phyloP scores from a whole-genome alignment of 768 basidiomycete species.

The Suillus clintonianus region DNA sequence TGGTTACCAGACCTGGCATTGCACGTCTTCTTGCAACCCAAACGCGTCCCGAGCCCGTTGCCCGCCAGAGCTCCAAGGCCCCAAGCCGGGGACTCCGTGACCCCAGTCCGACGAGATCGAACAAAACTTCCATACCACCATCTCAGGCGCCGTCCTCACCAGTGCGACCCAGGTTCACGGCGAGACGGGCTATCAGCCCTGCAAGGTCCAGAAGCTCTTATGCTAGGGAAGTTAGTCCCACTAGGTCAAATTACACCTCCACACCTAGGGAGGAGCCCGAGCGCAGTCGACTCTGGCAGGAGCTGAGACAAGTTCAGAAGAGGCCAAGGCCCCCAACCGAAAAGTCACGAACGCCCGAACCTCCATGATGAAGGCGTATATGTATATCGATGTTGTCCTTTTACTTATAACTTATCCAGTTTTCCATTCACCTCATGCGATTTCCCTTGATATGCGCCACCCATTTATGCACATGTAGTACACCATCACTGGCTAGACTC shows the following conservation, averaged over 20 bases:
- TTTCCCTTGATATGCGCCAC: constrained; percentile 5
- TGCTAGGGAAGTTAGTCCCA: constrained; percentile 28
- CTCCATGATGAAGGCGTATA: constrained; percentile 23
- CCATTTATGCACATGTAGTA: constrained; percentile 6
- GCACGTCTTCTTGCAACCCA: constrained; percentile 41
- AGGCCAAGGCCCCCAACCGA: constrained; percentile 49
- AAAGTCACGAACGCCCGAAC: constrained; percentile 40
- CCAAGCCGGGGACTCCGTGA: constrained; percentile 27
- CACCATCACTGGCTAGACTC: neutral
- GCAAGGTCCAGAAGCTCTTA: constrained; percentile 33
- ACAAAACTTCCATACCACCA: constrained; percentile 18
- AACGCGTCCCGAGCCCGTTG: constrained; percentile 24
- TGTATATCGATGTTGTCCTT: neutral
- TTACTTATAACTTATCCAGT: constrained; percentile 1
- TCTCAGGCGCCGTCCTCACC: constrained; percentile 26
- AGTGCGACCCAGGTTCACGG: constrained; percentile 36
- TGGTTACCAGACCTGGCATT: constrained; percentile 33
- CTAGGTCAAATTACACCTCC: constrained; percentile 27
- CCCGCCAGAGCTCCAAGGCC: constrained; percentile 28
- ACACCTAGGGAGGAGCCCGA: constrained; percentile 36
- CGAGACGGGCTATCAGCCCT: constrained; percentile 43
- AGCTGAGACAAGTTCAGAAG: constrained; percentile 51
- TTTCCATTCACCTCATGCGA: constrained; percentile 4
- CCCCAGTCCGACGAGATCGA: constrained; percentile 33
- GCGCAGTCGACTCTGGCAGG: constrained; percentile 55